Evolutionary conservation across 106 monocot species (phyloP).

Genomic region (Chionographis japonica): DNA sequence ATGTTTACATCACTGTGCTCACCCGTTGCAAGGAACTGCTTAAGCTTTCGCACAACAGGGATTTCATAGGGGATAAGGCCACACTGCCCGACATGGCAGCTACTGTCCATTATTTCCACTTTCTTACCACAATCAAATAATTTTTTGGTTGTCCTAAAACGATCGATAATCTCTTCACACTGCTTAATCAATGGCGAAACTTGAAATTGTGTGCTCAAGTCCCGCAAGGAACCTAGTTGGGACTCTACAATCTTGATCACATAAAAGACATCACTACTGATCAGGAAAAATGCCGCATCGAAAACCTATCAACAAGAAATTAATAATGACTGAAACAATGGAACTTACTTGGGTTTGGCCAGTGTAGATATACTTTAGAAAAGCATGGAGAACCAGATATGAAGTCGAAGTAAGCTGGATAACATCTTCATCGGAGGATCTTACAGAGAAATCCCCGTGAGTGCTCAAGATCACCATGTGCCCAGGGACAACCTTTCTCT

Average conservation of each 20-base stretch:
- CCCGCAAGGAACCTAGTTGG: constrained; percentile 43
- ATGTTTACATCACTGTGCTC: constrained; percentile 78
- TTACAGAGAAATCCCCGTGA: constrained; percentile 49
- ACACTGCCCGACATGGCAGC: constrained; percentile 23
- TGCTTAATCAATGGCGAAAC: constrained; percentile 46
- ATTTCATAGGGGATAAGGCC: constrained; percentile 41
- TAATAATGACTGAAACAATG: not conserved
- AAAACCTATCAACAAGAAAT: not conserved
- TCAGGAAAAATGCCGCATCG: not conserved
- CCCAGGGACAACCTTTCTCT: constrained; percentile 62
- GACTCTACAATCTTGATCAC: constrained; percentile 47
- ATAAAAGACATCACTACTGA: constrained; percentile 10
- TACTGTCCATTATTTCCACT: constrained; percentile 41
- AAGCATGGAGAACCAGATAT: constrained; percentile 64
- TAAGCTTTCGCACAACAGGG: constrained; percentile 54
- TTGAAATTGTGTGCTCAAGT: constrained; percentile 62
- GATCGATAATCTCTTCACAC: constrained; percentile 58
- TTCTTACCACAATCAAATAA: constrained; percentile 46
- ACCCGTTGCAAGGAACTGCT: constrained; percentile 44
- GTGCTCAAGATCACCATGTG: constrained; percentile 67
- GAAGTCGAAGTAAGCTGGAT: constrained; percentile 56
- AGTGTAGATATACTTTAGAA: constrained; percentile 80
- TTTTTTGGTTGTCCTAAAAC: constrained; percentile 44
- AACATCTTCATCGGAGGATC: constrained; percentile 21
- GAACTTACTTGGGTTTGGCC: constrained; percentile 57